Evolutionary conservation across 169 alveolate species (phyloP), one percentile per base, ranked within the genome.

Genomic region (Cyclospora cayetanensis): DNA sequence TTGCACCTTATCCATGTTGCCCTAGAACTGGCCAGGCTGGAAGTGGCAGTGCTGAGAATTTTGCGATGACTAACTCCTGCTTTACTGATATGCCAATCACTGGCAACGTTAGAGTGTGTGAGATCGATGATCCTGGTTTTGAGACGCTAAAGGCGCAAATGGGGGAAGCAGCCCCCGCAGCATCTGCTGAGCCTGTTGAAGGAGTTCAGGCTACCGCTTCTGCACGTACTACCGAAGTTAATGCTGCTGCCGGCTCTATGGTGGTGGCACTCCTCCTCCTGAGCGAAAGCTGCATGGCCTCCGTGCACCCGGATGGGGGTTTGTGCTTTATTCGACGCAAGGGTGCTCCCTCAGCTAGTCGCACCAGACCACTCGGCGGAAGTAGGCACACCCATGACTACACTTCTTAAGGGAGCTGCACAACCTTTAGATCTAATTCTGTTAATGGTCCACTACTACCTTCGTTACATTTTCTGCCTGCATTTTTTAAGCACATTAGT

Each of bases 371-470:
- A 50, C 52, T 80, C 46, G 27, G 89, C 52, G 89, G 89, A 39
- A 80, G 89, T 80, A 65, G 37, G 89, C 87, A 77, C 20, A 66
- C 89, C 39, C n/a, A n/a, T n/a, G n/a, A n/a, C n/a, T n/a, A n/a
- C n/a, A n/a, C n/a, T n/a, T n/a, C n/a, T n/a, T n/a, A n/a, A n/a
- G n/a, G n/a, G n/a, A n/a, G n/a, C n/a, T n/a, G n/a, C n/a, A n/a
- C n/a, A n/a, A n/a, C n/a, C n/a, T n/a, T n/a, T n/a, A n/a, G n/a
- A n/a, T n/a, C n/a, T n/a, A n/a, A n/a, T n/a, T n/a, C n/a, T n/a
- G n/a, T n/a, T n/a, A n/a, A n/a, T n/a, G n/a, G n/a, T n/a, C n/a
- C n/a, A n/a, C n/a, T n/a, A n/a, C n/a, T n/a, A n/a, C n/a, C n/a
- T n/a, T n/a, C n/a, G n/a, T n/a, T n/a, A n/a, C n/a, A n/a, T n/a